Conservation (phyloP, 768 basidiomycete species). For the Vishniacozyma victoriae region DNA sequence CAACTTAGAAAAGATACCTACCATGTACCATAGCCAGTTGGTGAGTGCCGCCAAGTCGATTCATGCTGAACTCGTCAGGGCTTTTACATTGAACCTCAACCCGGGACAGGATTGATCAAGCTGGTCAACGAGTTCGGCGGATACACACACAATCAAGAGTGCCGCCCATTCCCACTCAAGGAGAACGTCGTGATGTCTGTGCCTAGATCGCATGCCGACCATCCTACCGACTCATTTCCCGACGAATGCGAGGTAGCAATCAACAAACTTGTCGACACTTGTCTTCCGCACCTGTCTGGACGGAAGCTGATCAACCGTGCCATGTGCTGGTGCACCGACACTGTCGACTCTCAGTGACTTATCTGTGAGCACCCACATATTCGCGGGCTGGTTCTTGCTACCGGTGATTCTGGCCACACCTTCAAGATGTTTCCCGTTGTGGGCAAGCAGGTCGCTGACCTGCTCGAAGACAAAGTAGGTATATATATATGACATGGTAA, state of each 20-base stretch:
- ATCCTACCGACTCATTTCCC: constrained; percentile 44
- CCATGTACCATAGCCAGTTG: constrained; percentile 40
- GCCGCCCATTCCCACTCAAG: constrained; percentile 25
- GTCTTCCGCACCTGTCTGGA: constrained; percentile 25
- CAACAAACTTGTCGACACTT: constrained; percentile 23
- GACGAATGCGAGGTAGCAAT: constrained; percentile 28
- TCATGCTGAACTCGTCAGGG: constrained; percentile 15
- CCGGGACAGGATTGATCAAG: constrained; percentile 22
- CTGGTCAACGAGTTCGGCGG: constrained; percentile 44
- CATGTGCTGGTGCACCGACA: constrained; percentile 44
- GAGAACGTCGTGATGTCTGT: constrained; percentile 28
- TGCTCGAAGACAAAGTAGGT: constrained; percentile 39
- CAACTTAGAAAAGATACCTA: constrained; percentile 25
- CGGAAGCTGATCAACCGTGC: constrained; percentile 16
- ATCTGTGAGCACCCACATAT: constrained; percentile 35
- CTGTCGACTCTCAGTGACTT: constrained; percentile 37
- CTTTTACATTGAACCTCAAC: constrained; percentile 41
- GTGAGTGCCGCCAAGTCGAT: constrained; percentile 13
- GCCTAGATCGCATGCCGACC: constrained; percentile 40
- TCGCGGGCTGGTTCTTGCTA: constrained; percentile 30
- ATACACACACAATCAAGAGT: constrained; percentile 23
- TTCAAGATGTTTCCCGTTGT: constrained; percentile 40
- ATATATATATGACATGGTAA: background rate
- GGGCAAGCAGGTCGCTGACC: constrained; percentile 32
- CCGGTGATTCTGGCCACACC: constrained; percentile 33